Conservation (phyloP, 2,329 filamentous ascomycete genomes). For the Colletotrichum sp. region DNA sequence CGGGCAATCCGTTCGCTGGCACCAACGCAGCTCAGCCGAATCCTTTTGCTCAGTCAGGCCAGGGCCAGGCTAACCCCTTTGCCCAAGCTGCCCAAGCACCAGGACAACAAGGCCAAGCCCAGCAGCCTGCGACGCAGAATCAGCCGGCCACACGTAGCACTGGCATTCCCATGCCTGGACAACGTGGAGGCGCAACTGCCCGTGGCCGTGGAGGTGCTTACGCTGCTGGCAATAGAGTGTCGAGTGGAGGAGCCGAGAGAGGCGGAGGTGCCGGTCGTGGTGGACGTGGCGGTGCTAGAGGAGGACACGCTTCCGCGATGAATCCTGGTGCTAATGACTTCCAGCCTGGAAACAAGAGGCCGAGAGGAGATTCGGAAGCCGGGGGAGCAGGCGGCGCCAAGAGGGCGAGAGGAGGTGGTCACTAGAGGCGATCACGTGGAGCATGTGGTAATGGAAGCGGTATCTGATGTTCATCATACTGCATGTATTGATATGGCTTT, state of each 20-base stretch:
- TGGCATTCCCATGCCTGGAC: constrained; percentile 44
- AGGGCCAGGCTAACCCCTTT: constrained; percentile 17
- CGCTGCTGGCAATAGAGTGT: constrained; percentile 40
- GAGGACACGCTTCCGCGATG: constrained; percentile 44
- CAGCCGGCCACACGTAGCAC: constrained; percentile 16
- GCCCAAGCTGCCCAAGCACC: constrained; percentile 1
- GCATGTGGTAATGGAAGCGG: neutral
- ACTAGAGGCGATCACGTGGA: constrained; percentile 8
- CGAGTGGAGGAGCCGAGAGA: constrained; percentile 37
- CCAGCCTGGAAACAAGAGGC: constrained; percentile 62
- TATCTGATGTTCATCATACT: neutral
- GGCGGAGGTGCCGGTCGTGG: constrained; percentile 34
- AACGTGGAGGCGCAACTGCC: constrained; percentile 34
- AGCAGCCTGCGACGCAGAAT: neutral
- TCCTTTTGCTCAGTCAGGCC: neutral
- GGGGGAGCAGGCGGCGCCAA: constrained; percentile 45
- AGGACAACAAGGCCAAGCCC: constrained; percentile 2
- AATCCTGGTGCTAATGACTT: constrained; percentile 61
- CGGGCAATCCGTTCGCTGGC: constrained; percentile 13
- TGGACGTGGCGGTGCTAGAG: constrained; percentile 44
- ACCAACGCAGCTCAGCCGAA: neutral
- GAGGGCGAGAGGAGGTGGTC: constrained; percentile 45
- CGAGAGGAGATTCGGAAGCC: constrained; percentile 56
- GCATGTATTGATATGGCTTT: constrained; percentile 13
- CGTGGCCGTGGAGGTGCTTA: constrained; percentile 44